A percentile compares a stretch with the other conserved stretches of the same genome.
Conservation (phyloP, 2,329 filamentous ascomycete species). For the Albifimbria verrucaria region DNA sequence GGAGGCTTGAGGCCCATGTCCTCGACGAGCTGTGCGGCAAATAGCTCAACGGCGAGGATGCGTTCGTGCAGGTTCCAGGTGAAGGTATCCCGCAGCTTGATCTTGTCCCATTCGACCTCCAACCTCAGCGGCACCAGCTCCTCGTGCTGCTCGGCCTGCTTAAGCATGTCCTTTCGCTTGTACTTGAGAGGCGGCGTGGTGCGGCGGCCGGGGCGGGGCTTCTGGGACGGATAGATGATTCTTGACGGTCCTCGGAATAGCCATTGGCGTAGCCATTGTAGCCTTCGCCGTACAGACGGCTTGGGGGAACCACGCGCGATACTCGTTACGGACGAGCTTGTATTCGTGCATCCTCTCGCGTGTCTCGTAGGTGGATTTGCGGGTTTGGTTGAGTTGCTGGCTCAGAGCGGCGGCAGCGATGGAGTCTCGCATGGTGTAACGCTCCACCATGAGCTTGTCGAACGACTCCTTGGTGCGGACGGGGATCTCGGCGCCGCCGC, state of each 20-base stretch:
- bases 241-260: conserved; percentile 69
- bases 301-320: conserved; percentile 52
- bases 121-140: conserved; percentile 87
- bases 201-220: conserved; percentile 72
- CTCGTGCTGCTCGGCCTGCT: conserved; percentile 87
- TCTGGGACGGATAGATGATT: conserved; percentile 76
- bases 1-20: conserved; percentile 80
- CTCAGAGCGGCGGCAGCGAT: conserved; percentile 51
- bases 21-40: conserved; percentile 86
- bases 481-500: conserved; percentile 30
- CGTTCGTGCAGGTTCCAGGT: conserved; percentile 98
- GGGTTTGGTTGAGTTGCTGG: conserved; percentile 49
- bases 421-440: conserved; percentile 51
- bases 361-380: conserved; percentile 59
- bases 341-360: conserved; percentile 69
- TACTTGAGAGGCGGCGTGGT: conserved; percentile 71
- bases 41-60: conserved; percentile 73
- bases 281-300: conserved; percentile 65
- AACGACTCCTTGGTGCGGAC: conserved; percentile 56
- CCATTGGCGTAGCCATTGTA: conserved; percentile 90
- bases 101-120: conserved; percentile 93
- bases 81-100: conserved; percentile 94
- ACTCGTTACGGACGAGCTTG: conserved; percentile 53
- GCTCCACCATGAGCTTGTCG: conserved; percentile 50
- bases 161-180: conserved; percentile 73